Percentiles rank a stretch among this genome's conserved stretches.
Evolutionary conservation across 1,284 basidiomycete species (phyloP).

Genomic region (Ceraceosorus guamensis): DNA sequence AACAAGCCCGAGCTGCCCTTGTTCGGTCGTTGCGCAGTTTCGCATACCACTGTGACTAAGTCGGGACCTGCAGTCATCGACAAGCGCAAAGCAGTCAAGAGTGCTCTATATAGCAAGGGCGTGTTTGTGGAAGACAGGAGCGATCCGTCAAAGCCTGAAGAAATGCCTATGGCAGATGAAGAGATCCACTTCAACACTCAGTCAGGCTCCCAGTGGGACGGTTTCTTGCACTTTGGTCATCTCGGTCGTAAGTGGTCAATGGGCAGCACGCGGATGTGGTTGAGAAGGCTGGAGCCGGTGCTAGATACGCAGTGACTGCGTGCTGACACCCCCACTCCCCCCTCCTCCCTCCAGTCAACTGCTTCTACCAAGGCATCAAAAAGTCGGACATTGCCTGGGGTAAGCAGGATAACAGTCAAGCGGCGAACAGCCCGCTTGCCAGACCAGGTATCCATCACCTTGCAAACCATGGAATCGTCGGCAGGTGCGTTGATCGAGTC

Average conservation of each 20-base stretch:
- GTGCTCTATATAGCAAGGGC: neutral
- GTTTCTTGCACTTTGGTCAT: slow-evolving; percentile 49
- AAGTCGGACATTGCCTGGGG: slow-evolving; percentile 24
- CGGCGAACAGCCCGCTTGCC: slow-evolving; percentile 14
- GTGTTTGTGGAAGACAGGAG: neutral
- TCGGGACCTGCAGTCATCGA: neutral
- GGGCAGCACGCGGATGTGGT: too few species aligned
- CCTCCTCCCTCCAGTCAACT: slow-evolving; percentile 16
- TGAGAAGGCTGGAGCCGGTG: too few species aligned
- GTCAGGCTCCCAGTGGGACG: slow-evolving; percentile 69
- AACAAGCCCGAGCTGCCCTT: slow-evolving; percentile 19
- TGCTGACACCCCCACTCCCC: too few species aligned
- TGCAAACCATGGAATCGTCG: too few species aligned
- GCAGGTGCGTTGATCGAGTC: too few species aligned
- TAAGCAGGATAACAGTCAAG: slow-evolving; percentile 9
- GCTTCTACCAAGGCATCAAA: slow-evolving; percentile 30
- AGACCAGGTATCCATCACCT: too few species aligned
- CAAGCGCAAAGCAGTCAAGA: neutral
- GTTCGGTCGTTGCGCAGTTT: neutral
- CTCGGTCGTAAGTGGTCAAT: slow-evolving; percentile 5
- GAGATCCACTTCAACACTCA: slow-evolving; percentile 59
- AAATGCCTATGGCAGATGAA: slow-evolving; percentile 34
- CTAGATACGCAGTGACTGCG: too few species aligned
- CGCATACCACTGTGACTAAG: neutral
- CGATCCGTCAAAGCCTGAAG: slow-evolving; percentile 4